A percentile compares a stretch with the other conserved stretches of the same genome.
These are phyloP conservation scores for Ananas comosus DNA, from an alignment of 176 grass and related monocot species.

Conservation along the genomic window DNA sequence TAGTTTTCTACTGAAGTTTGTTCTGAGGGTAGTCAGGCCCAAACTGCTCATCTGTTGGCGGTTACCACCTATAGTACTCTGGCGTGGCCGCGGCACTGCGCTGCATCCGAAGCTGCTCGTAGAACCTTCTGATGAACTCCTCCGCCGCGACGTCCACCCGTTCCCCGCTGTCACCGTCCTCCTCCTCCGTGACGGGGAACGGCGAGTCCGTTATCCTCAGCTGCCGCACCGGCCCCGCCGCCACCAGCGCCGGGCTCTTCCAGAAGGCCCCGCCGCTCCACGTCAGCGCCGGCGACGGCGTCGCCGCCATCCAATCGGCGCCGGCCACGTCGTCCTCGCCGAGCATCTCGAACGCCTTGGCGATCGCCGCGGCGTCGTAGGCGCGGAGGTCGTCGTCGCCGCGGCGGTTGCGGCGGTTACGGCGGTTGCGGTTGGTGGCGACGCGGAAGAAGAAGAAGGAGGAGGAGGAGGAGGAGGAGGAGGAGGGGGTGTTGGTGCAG, in stretches of 20 bases:
- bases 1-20: too few species aligned
- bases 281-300: constrained; percentile 33
- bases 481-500: constrained; percentile 81
- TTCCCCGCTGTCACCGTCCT: not conserved
- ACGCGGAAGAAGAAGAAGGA: constrained; percentile 29
- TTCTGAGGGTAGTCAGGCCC: too few species aligned
- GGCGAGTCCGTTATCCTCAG: constrained; percentile 90
- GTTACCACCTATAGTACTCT: constrained; percentile 4
- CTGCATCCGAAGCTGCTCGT: constrained; percentile 58
- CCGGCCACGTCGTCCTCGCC: not conserved
- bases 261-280: constrained; percentile 18
- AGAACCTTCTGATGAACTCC: constrained; percentile 64
- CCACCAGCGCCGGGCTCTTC: constrained; percentile 39
- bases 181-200: constrained; percentile 42
- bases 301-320: constrained; percentile 8
- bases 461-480: constrained; percentile 30
- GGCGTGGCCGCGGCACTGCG: constrained; percentile 39
- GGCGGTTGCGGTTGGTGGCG: constrained; percentile 25
- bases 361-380: constrained; percentile 19
- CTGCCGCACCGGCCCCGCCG: constrained; percentile 24
- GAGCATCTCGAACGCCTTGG: not conserved
- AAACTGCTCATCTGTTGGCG: too few species aligned
- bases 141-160: constrained; percentile 49
- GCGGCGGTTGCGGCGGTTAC: constrained; percentile 27
- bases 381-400: constrained; percentile 36